Evolutionary conservation across 805 yeast species (phyloP).

Genomic region (Candida nitratophila): DNA sequence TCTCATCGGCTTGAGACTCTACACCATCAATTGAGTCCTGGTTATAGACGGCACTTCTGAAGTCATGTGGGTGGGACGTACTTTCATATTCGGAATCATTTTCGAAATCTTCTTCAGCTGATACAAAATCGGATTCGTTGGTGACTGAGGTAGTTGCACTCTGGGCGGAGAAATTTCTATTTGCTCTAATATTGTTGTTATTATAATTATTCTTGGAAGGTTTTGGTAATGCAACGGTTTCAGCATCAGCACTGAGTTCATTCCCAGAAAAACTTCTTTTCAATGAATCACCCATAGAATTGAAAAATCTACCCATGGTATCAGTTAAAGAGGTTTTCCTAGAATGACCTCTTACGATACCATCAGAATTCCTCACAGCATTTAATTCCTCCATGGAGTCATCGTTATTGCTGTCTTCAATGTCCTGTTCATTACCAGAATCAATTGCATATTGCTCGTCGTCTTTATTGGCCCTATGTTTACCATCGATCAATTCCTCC

Average conservation of each 20-base stretch:
- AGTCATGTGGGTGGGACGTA: background rate
- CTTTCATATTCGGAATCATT: conserved; percentile 13
- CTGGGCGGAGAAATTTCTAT: conserved; percentile 18
- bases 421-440: background rate
- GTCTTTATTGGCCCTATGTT: background rate
- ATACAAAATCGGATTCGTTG: conserved; percentile 25
- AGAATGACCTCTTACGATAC: background rate
- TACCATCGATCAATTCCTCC: conserved; percentile 5
- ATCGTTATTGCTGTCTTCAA: background rate
- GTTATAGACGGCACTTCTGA: background rate
- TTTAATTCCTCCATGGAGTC: background rate
- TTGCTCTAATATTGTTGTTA: background rate
- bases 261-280: conserved; percentile 9
- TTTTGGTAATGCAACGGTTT: background rate
- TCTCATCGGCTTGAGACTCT: background rate
- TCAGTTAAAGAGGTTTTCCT: conserved; percentile 11
- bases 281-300: conserved; percentile 11
- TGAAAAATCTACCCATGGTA: conserved; percentile 14
- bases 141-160: conserved; percentile 18
- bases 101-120: conserved; percentile 23
- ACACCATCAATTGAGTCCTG: background rate
- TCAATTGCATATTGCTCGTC: conserved; percentile 3
- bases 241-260: background rate
- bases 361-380: too few species aligned
- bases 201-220: too few species aligned